Evolutionary conservation across 306 rosid genomes (phyloP), one percentile per base, ranked within the genome.

Genomic region (Prunus mongolica): DNA sequence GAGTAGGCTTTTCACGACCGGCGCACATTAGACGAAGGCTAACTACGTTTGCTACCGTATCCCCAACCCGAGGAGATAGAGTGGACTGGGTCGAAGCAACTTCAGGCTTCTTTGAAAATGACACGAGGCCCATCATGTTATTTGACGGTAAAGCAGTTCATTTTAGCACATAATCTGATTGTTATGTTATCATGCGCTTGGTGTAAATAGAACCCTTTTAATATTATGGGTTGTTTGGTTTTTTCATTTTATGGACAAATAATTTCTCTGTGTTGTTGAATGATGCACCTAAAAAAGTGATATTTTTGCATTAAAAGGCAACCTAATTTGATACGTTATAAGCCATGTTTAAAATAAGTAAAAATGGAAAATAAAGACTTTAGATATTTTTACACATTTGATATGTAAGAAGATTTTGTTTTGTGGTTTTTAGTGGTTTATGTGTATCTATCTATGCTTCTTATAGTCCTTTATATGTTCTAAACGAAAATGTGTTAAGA

Each of bases 121-220:
- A 94, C 85, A 52, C 80, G 70, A 87, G 98, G 70, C 96, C 97
- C 82, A 92, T 94, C 84, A 94, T 94, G 98, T 74, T 94, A 32
- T 94, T 92, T 60, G 98, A 94, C 61, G 98, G 98, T 94, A 81
- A 61, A 27, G 2, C n/a, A 3, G 9, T 19, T 75, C 62, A 0
- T 28, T 78, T 18, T 34, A 69, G 60, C 73, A 69, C 73, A 6
- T 15, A 3, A 45, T 19, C 7, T 51, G 19, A 2, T 15, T 4
- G 4, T 68, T 16, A 24, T 49, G 25, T 25, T 28, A 18, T 34
- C 30, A 30, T 51, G 32, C 19, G 46, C 74, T 69, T 69, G 73
- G 74, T 45, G 7, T 50, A 16, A 10, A 50, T 15, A 0, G 16
- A 38, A 16, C 46, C 16, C 32, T 8, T 27, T 24, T 56, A 12